phyloP scores from a whole-genome alignment of 805 yeast species.

The Saccharomyces mikatae region DNA sequence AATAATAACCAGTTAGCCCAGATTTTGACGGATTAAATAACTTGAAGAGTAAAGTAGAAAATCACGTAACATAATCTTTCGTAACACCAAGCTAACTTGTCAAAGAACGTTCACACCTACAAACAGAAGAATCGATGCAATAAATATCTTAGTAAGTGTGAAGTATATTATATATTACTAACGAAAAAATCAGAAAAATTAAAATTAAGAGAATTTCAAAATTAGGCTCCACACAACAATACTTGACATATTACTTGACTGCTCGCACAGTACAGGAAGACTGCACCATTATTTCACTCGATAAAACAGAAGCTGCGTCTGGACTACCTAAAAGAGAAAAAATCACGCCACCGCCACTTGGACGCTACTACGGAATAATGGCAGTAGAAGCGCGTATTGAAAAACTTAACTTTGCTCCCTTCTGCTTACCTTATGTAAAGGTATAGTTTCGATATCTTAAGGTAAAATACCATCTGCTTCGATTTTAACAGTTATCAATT shows the following conservation, averaged over 20 bases:
- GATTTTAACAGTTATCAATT: neutral
- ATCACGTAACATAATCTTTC: neutral
- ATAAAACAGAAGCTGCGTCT: neutral
- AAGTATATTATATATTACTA: neutral
- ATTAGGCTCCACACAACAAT: neutral
- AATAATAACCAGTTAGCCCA: neutral
- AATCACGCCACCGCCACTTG: neutral
- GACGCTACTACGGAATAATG: neutral
- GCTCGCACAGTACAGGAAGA: neutral
- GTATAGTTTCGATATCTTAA: neutral
- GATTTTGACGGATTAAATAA: neutral
- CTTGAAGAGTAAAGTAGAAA: neutral
- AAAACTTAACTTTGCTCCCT: neutral
- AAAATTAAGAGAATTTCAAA: neutral
- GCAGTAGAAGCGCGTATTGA: neutral
- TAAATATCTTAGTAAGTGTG: neutral
- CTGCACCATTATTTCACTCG: neutral
- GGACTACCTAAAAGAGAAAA: neutral
- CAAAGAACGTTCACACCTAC: neutral
- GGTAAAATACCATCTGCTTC: neutral
- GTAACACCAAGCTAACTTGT: neutral
- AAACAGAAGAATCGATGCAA: neutral
- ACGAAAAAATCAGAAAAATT: neutral
- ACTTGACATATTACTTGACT: neutral
- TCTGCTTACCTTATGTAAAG: neutral